Percentiles rank a stretch among this genome's conserved stretches.
Evolutionary conservation across 768 basidiomycete genomes (phyloP).

Genomic region (Termitomyces sp.): DNA sequence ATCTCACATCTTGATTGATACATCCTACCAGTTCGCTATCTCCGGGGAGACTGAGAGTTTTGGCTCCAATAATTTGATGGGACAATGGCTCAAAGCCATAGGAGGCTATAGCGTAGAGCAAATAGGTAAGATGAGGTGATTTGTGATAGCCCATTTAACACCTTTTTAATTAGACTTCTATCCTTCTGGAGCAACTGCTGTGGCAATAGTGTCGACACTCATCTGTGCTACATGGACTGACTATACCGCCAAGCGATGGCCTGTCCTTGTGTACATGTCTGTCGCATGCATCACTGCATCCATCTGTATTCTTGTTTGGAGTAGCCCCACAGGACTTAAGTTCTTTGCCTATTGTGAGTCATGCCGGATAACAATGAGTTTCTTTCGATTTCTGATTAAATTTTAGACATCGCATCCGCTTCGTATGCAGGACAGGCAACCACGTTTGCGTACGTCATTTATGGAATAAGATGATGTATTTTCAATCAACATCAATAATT

Average conservation of each 20-base stretch:
- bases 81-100: conserved; percentile 63
- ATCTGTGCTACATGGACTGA: conserved; percentile 66
- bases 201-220: conserved; percentile 62
- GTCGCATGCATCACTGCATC: conserved; percentile 50
- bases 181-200: conserved; percentile 62
- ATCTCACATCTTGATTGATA: background rate
- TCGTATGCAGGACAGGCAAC: conserved; percentile 75
- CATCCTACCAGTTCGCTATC: conserved; percentile 47
- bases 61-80: conserved; percentile 71
- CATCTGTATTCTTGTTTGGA: conserved; percentile 61
- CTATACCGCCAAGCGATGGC: conserved; percentile 52
- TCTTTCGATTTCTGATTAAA: conserved; percentile 1
- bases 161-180: conserved; percentile 31
- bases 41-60: conserved; percentile 69
- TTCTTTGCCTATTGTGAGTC: conserved; percentile 72
- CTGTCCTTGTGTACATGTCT: conserved; percentile 63
- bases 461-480: background rate
- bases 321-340: conserved; percentile 56
- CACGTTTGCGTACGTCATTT: conserved; percentile 58
- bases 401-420: conserved; percentile 54
- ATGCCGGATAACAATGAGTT: background rate
- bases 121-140: conserved; percentile 33
- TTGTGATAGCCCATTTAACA: conserved; percentile 5
- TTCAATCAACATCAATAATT: conserved; percentile 1
- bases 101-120: conserved; percentile 64